Base-by-base conservation (phyloP, 2,329 filamentous ascomycete genomes). In the Diaporthe capsici region DNA sequence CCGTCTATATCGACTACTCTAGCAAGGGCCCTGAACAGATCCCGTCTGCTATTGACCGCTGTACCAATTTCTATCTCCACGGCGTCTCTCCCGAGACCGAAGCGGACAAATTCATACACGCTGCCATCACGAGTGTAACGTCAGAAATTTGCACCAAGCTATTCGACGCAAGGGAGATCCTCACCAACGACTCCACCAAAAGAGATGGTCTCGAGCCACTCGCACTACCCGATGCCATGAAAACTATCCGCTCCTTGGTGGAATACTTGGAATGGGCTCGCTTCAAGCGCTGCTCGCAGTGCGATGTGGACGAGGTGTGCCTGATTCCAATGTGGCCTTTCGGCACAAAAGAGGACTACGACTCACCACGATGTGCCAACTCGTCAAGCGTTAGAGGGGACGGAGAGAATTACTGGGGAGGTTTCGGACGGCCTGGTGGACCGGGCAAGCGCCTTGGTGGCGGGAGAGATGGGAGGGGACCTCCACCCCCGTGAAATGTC, bases 31-130 rank as follows among this genome's bases (percentile, higher is more conserved):
- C 81, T 84, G 44, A 74, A 17, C 82, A 83, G 28, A 81, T 84
- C 22, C 78, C 79, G 2, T 81, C 81, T 1, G 87, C 90, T 15
- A 83, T 84, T 7, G 81, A 84, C 2, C 83, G 85, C 61, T 93
- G 91, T 80, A 82, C 85, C 0, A 74, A 81, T 10, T 88, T 90
- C 71, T 88, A 87, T 75, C 83, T 89, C 0, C 79, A 85, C 1
- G 81, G 81, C 0, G 53, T 81, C 65, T 55, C 79, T 0, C 73
- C 51, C 4, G 51, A 71, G 79, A 89, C 87, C 2, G 42, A 78
- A 4, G 82, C 86, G 44, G 89, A 90, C 76, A 72, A 80, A 3
- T 79, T 90, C 25, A 85, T 90, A n/a, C 80, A 85, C 68, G 80
- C 84, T 0, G 86, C 88, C 1, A 76, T 90, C 25, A 77, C 81